Conservation (phyloP, 805 yeast genomes). For the Lipomyces orientalis region DNA sequence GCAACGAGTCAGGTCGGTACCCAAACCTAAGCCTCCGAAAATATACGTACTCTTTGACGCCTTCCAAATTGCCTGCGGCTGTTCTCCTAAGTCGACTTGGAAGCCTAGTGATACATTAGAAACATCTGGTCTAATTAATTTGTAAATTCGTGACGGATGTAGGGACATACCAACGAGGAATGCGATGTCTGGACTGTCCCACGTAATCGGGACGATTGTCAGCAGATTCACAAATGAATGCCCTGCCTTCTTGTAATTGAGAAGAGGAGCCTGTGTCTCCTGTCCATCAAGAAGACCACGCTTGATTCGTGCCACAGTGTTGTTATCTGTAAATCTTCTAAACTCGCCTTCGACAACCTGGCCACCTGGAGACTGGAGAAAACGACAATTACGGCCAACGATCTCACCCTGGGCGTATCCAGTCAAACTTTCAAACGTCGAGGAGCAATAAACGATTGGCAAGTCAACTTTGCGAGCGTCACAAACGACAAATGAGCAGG, state of each 20-base stretch:
- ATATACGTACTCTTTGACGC: constrained; percentile 11
- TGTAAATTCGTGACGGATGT: neutral
- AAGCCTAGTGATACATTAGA: constrained; percentile 13
- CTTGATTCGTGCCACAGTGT: constrained; percentile 16
- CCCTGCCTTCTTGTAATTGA: constrained; percentile 24
- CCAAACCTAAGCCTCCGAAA: too few species aligned
- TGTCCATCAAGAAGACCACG: constrained; percentile 17
- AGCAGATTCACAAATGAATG: constrained; percentile 27
- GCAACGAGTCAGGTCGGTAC: neutral
- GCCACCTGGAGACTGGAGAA: constrained; percentile 27
- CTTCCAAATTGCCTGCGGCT: constrained; percentile 19
- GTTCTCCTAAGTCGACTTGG: constrained; percentile 23
- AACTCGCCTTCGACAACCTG: constrained; percentile 16
- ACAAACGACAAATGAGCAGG: constrained; percentile 28
- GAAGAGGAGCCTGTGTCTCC: constrained; percentile 21
- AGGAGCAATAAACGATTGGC: constrained; percentile 23
- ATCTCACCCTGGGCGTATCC: constrained; percentile 25
- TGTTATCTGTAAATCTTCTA: constrained; percentile 21
- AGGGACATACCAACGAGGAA: constrained; percentile 12
- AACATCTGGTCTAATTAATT: neutral
- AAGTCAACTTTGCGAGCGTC: constrained; percentile 25
- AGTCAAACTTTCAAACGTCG: constrained; percentile 20
- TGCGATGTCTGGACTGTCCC: constrained; percentile 22
- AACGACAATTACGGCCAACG: constrained; percentile 28
- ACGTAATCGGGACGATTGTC: constrained; percentile 23